Conservation (phyloP, 73 alveolate species). For the Paramecium tetraurelia region DNA sequence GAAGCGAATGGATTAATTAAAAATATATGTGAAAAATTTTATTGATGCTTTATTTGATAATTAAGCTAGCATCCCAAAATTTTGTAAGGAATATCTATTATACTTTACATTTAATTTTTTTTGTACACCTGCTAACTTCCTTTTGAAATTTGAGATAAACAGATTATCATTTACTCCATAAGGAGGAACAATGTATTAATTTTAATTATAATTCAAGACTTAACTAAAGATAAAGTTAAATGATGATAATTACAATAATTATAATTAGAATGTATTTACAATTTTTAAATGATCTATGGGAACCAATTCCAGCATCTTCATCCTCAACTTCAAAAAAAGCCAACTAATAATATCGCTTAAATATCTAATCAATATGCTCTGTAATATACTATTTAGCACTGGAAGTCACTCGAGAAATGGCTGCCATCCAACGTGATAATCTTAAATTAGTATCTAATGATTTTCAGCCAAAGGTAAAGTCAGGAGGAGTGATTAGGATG, state of each 20-base stretch:
- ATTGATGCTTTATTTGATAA: neutral
- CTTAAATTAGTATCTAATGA: neutral
- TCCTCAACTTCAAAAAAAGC: neutral
- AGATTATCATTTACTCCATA: constrained; percentile 18
- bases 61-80: neutral
- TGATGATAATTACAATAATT: constrained; percentile 19
- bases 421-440: neutral
- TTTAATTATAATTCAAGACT: neutral
- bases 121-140: neutral
- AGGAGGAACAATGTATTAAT: neutral
- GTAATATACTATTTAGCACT: neutral
- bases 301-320: neutral
- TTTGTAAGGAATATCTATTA: neutral
- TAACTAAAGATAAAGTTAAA: neutral
- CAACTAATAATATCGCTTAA: neutral
- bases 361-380: neutral
- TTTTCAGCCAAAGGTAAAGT: neutral
- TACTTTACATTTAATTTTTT: neutral
- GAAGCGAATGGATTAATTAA: neutral
- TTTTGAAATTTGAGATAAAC: neutral
- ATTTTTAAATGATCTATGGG: neutral
- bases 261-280: neutral
- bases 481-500: neutral
- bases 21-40: neutral
- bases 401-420: neutral